Conservation (phyloP, 768 basidiomycete genomes). For the Leucosporidium scottii region DNA sequence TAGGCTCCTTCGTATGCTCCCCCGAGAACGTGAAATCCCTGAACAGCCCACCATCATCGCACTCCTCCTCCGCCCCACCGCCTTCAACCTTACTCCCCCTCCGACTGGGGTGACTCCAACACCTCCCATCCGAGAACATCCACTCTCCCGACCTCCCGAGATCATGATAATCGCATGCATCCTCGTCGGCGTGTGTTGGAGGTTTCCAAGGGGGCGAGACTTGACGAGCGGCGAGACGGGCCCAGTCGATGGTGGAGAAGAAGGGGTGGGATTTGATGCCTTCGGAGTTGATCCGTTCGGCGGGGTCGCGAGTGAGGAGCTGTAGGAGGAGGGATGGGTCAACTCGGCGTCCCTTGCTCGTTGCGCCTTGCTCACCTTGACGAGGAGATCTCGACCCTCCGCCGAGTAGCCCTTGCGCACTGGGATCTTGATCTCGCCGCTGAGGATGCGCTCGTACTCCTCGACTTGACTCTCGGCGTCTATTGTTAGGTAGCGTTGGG, state of each 20-base stretch:
- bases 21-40: constrained; percentile 5
- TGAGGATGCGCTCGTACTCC: constrained; percentile 81
- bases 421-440: constrained; percentile 93
- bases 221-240: constrained; percentile 71
- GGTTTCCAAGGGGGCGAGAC: constrained; percentile 96
- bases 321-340: constrained; percentile 62
- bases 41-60: constrained; percentile 1
- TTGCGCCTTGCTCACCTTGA: constrained; percentile 83
- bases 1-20: not conserved
- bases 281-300: constrained; percentile 79
- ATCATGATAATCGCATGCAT: constrained; percentile 64
- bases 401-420: constrained; percentile 17
- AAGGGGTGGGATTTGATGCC: constrained; percentile 93
- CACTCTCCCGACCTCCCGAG: constrained; percentile 9
- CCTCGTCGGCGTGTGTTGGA: constrained; percentile 93
- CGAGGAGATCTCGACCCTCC: constrained; percentile 21
- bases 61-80: not conserved
- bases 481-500: not conserved
- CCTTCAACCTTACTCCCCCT: not conserved
- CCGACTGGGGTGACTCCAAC: not conserved
- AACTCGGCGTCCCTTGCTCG: too few species aligned
- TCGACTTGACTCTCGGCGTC: constrained; percentile 92
- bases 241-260: constrained; percentile 88
- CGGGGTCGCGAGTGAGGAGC: constrained; percentile 89
- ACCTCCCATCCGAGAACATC: constrained; percentile 9